Conservation (phyloP, 768 basidiomycete genomes). For the Daedaleopsis nitida region DNA sequence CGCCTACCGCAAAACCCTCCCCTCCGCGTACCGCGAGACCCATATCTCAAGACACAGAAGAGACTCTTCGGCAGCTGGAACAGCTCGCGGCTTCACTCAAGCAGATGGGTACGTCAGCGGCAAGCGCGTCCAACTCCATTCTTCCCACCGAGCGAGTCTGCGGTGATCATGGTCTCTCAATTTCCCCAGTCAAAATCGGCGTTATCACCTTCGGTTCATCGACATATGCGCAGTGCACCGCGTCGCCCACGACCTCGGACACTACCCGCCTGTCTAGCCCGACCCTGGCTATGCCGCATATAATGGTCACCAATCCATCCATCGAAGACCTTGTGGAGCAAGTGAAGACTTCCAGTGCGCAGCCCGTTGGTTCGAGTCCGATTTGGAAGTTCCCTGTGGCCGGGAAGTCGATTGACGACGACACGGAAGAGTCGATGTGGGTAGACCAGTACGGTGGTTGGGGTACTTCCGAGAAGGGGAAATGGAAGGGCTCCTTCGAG, state of each 20-base stretch:
- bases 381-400: background rate
- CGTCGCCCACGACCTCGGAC: background rate
- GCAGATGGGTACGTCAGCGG: constrained; percentile 2
- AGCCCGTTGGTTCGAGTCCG: background rate
- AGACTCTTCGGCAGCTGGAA: constrained; percentile 22
- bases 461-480: constrained; percentile 23
- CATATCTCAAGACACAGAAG: constrained; percentile 12
- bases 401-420: constrained; percentile 3
- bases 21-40: background rate
- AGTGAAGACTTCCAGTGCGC: background rate
- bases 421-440: constrained; percentile 15
- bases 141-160: background rate
- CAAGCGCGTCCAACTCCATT: background rate
- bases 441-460: constrained; percentile 18
- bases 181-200: background rate
- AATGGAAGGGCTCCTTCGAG: constrained; percentile 19
- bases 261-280: background rate
- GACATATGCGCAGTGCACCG: background rate
- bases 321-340: constrained; percentile 2
- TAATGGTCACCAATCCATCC: constrained; percentile 17
- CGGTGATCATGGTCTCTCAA: background rate
- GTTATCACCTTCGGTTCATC: background rate
- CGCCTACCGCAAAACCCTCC: background rate
- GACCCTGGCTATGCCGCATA: constrained; percentile 10
- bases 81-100: constrained; percentile 20